phyloP scores from a whole-genome alignment of 495 filamentous ascomycete species.

The Rostrohypoxylon terebratum region DNA sequence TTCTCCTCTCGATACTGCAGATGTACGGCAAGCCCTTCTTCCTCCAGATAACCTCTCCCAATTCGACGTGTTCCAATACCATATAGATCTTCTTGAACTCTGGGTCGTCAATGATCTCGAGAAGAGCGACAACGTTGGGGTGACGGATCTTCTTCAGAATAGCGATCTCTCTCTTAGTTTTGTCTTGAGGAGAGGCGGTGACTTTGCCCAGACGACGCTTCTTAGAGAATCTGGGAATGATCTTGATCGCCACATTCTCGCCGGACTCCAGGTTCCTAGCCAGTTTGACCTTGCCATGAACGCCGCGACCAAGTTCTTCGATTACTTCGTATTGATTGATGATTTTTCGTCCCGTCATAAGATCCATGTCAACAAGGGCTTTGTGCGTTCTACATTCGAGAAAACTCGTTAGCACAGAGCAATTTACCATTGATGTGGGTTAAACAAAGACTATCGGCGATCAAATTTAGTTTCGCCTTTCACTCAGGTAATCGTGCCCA shows the following conservation, averaged over 20 bases:
- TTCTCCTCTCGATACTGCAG: constrained; percentile 80
- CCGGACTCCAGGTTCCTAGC: constrained; percentile 80
- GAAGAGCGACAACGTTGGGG: constrained; percentile 90
- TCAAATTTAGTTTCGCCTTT: constrained; percentile 4
- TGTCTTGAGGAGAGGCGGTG: constrained; percentile 78
- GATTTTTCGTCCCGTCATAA: constrained; percentile 87
- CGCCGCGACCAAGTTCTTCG: constrained; percentile 92
- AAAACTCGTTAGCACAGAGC: constrained; percentile 23
- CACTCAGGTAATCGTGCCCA: neutral
- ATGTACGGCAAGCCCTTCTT: constrained; percentile 84
- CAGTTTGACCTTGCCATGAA: constrained; percentile 97
- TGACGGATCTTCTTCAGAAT: constrained; percentile 98
- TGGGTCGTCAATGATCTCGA: constrained; percentile 98
- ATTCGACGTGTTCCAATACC: constrained; percentile 92
- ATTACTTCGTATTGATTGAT: constrained; percentile 98
- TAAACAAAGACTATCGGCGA: constrained; percentile 13
- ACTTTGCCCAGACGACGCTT: constrained; percentile 85
- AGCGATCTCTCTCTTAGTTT: constrained; percentile 96
- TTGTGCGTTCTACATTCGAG: constrained; percentile 74
- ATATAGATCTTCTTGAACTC: constrained; percentile 97
- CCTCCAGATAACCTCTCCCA: constrained; percentile 93
- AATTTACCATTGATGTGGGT: neutral
- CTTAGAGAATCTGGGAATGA: constrained; percentile 95
- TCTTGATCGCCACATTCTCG: constrained; percentile 95
- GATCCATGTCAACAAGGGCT: constrained; percentile 87